Evolutionary conservation across 2,329 filamentous ascomycete species (phyloP), one percentile per base, ranked within the genome.

Genomic region (Aspergillus flavus): DNA sequence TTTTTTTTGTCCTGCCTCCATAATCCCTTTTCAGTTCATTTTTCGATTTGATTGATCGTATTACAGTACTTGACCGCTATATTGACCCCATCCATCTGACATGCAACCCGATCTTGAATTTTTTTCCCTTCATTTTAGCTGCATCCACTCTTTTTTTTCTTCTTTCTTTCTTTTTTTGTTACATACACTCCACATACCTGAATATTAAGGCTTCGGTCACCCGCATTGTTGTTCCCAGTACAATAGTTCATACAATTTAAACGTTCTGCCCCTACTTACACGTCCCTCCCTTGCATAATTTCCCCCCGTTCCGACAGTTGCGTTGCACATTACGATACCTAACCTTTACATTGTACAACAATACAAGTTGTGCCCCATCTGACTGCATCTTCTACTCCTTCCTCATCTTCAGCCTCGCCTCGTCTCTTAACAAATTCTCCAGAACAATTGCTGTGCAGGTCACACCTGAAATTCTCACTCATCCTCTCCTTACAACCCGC

Each of bases 121-220:
- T 12, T 39, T 52, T 41, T 52, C 11, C n/a, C 50, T 53, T 28
- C 19, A 30, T 53, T 41, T 41, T 16, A 14, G 14, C 36, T 34
- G 16, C 30, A 28, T 53, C 30, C 26, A 32, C 23, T 39, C 36
- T 7, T 43, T 54, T 23, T 48, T 39, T 41, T 23, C 21, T 48
- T 39, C 26, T 28, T 28, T 28, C 26, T 43, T 54, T 26, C 61
- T 48, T 32, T 41, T 21, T 39, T 63, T 60, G 36, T 41, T 41
- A 41, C 39, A 41, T 43, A 55, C 61, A 61, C 34, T 48, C 58
- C 54, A 57, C 26, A 21, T 53, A 52, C 41, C 58, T 58, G 58
- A 56, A 61, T 61, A 57, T 57, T 58, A 64, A 63, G 58, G 57
- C 50, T 11, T 23, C 32, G 56, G 45, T 30, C 36, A 30, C 61